Evolutionary conservation across 2,329 filamentous ascomycete genomes (phyloP), one percentile per base, ranked within the genome.

Genomic region (Sporothrix schenckii): DNA sequence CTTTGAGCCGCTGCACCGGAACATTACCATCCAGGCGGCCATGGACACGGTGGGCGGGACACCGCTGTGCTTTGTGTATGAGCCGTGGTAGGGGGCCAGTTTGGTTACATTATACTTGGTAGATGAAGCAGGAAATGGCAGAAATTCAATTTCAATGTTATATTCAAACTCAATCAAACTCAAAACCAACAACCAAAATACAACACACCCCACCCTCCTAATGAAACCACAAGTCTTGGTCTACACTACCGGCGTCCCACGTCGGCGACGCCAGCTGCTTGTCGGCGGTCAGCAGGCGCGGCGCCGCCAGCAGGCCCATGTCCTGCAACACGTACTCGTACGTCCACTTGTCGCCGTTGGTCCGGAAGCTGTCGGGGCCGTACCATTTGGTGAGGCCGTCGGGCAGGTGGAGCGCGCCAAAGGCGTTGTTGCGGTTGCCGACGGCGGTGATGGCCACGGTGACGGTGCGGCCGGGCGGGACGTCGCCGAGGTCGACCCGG

Each of bases 51-150:
- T 80, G 6, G 79, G 76, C 11, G 80, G 77, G 0, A 75, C 76
- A 49, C 81, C 81, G 16, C 79, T 82, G 72, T 83, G 81, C 71
- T 83, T 83, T 72, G 79, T 83, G 30, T 83, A 83, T 69, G 75
- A 80, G 73, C 72, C 74, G 49, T 75, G 74, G 74, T 75, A 24
- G 24, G 24, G n/a, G n/a, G n/a, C n/a, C n/a, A n/a, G n/a, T n/a
- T n/a, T n/a, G n/a, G n/a, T n/a, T n/a, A n/a, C n/a, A n/a, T n/a
- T n/a, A n/a, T n/a, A n/a, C n/a, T n/a, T n/a, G 24, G 24, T 2
- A 24, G 24, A 24, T 24, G 24, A 24, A 24, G 24, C 24, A 24
- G 24, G 24, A 24, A 24, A 24, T 24, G 24, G 24, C 24, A 24
- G 24, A 24, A 47, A 14, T 30, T 30, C 27, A 30, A 30, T 30